phyloP scores from a whole-genome alignment of 257 asterid species.

The Nicotiana obtusifolia region DNA sequence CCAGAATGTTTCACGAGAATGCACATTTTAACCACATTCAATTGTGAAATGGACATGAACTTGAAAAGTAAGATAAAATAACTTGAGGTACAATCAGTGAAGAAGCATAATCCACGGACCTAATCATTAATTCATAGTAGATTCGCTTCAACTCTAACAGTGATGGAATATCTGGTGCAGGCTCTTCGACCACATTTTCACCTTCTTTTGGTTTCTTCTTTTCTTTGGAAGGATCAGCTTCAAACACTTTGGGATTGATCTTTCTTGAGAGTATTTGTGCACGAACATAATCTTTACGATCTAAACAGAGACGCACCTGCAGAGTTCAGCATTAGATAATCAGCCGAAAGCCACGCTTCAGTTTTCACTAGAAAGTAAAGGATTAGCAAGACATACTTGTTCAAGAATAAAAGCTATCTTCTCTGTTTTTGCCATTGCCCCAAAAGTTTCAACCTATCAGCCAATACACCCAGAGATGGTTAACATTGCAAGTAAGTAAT shows the following conservation, averaged over 20 bases:
- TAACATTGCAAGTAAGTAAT: background rate
- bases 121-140: constrained; percentile 90
- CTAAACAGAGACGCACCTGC: constrained; percentile 94
- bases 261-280: constrained; percentile 96
- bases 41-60: background rate
- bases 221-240: constrained; percentile 75
- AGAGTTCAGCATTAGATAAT: constrained; percentile 3
- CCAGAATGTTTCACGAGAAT: background rate
- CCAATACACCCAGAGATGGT: background rate
- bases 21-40: background rate
- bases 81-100: background rate
- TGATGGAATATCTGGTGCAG: constrained; percentile 94
- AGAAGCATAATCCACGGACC: constrained; percentile 33
- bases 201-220: constrained; percentile 90
- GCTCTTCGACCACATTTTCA: constrained; percentile 70
- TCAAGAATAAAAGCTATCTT: constrained; percentile 95
- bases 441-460: constrained; percentile 88
- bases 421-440: constrained; percentile 99
- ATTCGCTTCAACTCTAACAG: constrained; percentile 79
- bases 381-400: constrained; percentile 48
- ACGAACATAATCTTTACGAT: constrained; percentile 88
- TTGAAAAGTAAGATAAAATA: background rate
- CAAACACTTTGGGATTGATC: constrained; percentile 94
- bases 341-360: background rate
- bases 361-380: background rate